These are phyloP conservation scores for Fusarium paranaense DNA, from an alignment of 2,329 filamentous ascomycete genomes.

Conservation along the genomic window DNA sequence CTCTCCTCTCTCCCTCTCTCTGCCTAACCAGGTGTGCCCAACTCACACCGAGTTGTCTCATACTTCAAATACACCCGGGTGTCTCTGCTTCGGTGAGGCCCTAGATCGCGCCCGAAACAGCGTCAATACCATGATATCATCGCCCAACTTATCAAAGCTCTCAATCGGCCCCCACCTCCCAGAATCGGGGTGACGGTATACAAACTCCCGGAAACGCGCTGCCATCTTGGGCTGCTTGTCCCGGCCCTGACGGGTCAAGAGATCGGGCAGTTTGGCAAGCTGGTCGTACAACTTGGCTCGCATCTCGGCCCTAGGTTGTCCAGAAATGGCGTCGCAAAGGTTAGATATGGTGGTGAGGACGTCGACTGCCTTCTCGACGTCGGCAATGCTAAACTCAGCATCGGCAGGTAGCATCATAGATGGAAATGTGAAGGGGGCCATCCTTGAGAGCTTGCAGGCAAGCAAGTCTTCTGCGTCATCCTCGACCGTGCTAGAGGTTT, in stretches of 20 bases:
- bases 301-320: neutral
- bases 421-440: neutral
- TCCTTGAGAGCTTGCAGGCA: neutral
- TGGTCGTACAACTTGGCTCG: neutral
- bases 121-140: neutral
- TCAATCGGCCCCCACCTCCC: constrained; percentile 22
- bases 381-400: neutral
- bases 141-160: constrained; percentile 16
- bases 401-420: neutral
- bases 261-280: constrained; percentile 17
- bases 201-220: constrained; percentile 1
- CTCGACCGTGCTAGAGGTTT: neutral
- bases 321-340: constrained; percentile 1
- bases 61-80: constrained; percentile 9
- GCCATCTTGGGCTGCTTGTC: neutral
- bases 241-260: constrained; percentile 14
- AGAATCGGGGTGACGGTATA: constrained; percentile 14
- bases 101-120: constrained; percentile 13
- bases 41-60: constrained; percentile 1
- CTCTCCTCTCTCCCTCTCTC: neutral
- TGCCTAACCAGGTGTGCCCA: neutral
- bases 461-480: neutral
- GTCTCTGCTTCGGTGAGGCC: constrained; percentile 12
- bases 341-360: constrained; percentile 7
- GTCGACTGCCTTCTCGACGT: constrained; percentile 6